A percentile compares a stretch with the other conserved stretches of the same genome.
Conservation (phyloP, 768 basidiomycete genomes). For the Pleurotus citrinopileatus region DNA sequence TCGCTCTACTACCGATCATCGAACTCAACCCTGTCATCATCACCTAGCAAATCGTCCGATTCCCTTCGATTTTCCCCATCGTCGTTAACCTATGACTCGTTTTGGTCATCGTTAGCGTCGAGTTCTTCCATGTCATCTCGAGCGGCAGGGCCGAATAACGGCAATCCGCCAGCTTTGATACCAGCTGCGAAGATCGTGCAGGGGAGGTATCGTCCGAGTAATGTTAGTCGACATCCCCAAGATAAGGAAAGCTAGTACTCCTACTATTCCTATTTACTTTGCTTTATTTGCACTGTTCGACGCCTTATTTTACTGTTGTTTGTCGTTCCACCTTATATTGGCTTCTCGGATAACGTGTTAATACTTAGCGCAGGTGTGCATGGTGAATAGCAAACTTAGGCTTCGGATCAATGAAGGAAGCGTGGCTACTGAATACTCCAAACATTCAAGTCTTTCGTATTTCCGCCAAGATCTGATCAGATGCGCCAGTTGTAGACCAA, state of each 20-base stretch:
- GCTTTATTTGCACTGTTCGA: neutral
- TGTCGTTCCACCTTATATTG: no score
- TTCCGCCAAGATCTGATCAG: no score
- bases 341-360: no score
- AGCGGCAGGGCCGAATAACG: no score
- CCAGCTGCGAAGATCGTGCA: neutral
- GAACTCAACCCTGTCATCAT: neutral
- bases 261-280: neutral
- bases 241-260: neutral
- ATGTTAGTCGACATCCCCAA: neutral
- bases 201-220: neutral
- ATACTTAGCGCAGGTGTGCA: no score
- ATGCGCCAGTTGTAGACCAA: no score
- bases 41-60: neutral
- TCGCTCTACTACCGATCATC: constrained; percentile 3
- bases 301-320: neutral
- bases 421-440: no score
- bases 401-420: no score
- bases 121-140: neutral
- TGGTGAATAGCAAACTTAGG: no score
- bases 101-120: constrained; percentile 46
- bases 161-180: neutral
- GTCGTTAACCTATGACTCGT: constrained; percentile 56
- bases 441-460: no score
- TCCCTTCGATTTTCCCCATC: neutral